Evolutionary conservation across 2,329 filamentous ascomycete genomes (phyloP), one percentile per base, ranked within the genome.

Genomic region (Beauveria sp.): DNA sequence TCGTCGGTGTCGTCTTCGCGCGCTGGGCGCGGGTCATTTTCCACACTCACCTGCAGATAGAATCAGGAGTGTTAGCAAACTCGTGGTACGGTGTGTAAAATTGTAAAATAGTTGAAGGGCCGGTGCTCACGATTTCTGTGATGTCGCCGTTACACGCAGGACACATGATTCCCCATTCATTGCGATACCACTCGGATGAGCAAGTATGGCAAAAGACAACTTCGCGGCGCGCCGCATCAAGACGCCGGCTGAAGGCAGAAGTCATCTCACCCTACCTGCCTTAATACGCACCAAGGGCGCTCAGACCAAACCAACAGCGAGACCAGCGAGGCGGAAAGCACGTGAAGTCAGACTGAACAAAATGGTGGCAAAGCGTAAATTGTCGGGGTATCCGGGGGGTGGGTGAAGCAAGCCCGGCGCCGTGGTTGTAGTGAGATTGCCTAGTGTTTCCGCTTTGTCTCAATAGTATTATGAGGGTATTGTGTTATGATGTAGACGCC

Each of bases 181-280:
- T 84, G 63, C 85, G 80, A 69, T 88, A 90, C 91, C 92, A 98
- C 72, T 96, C 88, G 65, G 89, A 77, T 58, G 82, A 73, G 76
- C 95, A 98, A 63, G 81, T 77, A 74, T 98, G 91, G 74, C 95
- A 99, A 73, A 83, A 96, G 60, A 97, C 87, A 65, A 93, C 84
- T 70, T 96, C 90, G 65, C 85, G 80, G 64, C 75, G 76, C 5
- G 72, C 68, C 24, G 79, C 79, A 70, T 83, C 80, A 62, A 86
- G 78, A 67, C 79, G 80, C 49, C 67, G 34, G 14, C 12, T 24
- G 22, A 24, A 24, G 22, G 22, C 34, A 38, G 12, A 38, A 38
- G 60, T 71, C 76, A 78, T 78, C 63, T 73, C 70, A 65, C 72
- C 73, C 74, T 78, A 77, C 63, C 74, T 75, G 66, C 75, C 77